Conservation (phyloP, 495 filamentous ascomycete species). For the Penicillium argentinense region DNA sequence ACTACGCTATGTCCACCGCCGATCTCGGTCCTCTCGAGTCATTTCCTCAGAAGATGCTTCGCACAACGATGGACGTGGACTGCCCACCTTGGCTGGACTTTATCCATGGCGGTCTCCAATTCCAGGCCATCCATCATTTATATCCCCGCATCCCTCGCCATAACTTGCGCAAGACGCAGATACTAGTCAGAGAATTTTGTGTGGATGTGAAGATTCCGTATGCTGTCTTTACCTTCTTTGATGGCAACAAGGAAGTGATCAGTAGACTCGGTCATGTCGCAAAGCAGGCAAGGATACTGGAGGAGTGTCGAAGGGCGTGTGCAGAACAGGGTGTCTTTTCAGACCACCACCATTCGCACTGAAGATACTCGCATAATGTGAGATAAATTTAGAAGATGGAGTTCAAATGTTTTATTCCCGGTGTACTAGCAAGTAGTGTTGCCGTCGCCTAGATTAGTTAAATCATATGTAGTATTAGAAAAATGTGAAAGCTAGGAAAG, state of each 20-base stretch:
- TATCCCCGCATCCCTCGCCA: constrained; percentile 84
- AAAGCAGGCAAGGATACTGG: constrained; percentile 77
- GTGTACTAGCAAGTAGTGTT: too few species aligned
- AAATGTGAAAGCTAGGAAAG: too few species aligned
- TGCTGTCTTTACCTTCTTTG: constrained; percentile 81
- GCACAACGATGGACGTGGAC: constrained; percentile 93
- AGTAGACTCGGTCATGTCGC: constrained; percentile 72
- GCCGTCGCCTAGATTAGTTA: too few species aligned
- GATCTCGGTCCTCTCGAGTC: constrained; percentile 79
- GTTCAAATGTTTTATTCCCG: too few species aligned
- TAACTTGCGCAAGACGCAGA: constrained; percentile 77
- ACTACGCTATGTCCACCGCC: constrained; percentile 89
- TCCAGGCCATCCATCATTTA: constrained; percentile 87
- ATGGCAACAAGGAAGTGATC: constrained; percentile 84
- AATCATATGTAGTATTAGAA: too few species aligned
- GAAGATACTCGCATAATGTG: neutral
- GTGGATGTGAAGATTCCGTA: constrained; percentile 83
- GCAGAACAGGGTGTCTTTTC: constrained; percentile 25
- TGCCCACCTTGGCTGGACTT: constrained; percentile 89
- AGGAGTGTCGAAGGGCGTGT: constrained; percentile 68
- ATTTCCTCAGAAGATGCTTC: constrained; percentile 87
- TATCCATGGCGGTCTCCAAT: constrained; percentile 86
- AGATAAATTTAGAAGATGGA: too few species aligned
- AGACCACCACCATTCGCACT: constrained; percentile 17
- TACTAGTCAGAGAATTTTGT: constrained; percentile 81